Evolutionary conservation across 2,329 filamentous ascomycete species (phyloP), one percentile per base, ranked within the genome.

Genomic region (Amphichorda felina): DNA sequence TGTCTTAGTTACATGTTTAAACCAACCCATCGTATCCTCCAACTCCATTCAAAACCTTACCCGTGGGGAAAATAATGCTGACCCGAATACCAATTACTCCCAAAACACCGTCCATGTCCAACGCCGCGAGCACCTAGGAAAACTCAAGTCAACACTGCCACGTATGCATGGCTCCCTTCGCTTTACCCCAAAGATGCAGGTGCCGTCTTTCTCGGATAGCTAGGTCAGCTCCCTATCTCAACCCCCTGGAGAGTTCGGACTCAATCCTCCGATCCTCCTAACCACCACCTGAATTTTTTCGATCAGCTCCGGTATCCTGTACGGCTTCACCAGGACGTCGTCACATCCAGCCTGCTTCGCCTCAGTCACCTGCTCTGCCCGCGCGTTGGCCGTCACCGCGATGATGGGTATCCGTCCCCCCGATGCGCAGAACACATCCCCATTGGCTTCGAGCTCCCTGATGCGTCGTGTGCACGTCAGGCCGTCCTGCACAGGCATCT

Each of bases 401-500:
- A 80, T 76, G 45, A 79, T 76, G 5, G 75, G 75, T 14, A 80
- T 65, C 38, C 66, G 46, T 3, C 69, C 66, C 13, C 64, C 64
- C 11, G 51, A 57, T 4, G 54, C 50, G 37, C 53, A 56, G 29
- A 60, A 52, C 4, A 79, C 59, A 40, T 63, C 62, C 8, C 71
- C 70, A 24, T 63, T 55, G 28, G 54, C 56, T 51, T 82, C 75
- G 38, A 81, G 53, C 41, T 73, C 64, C 13, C 81, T 67, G 37
- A 86, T 82, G 30, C 66, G 64, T 22, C 66, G 64, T 10, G 77
- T 79, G 48, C 79, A 81, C 2, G 75, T 73, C 38, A 81, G 58
- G 0, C 81, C 81, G 44, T 84, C 78, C 64, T 81, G 79, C 13
- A 83, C 58, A 2, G 80, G 80, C 80, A 85, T 84, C 49, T 84